Percentiles rank a stretch among this genome's conserved stretches.
phyloP scores from a whole-genome alignment of 768 basidiomycete species.

The Phaeotremella fagi region DNA sequence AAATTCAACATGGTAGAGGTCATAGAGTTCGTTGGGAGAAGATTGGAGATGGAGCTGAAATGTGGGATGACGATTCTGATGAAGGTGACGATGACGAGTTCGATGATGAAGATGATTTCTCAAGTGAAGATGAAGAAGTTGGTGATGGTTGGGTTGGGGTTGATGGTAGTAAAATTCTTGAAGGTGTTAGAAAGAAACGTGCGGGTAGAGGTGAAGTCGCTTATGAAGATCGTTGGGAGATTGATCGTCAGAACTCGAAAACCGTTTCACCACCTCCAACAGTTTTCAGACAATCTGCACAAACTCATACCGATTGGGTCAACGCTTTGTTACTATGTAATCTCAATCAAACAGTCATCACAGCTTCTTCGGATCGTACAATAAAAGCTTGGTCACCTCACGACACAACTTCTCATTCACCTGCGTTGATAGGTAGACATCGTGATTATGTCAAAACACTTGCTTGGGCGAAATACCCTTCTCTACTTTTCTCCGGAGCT shows the following conservation, averaged over 20 bases:
- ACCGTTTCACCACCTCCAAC: constrained; percentile 50
- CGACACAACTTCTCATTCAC: constrained; percentile 5
- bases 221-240: constrained; percentile 74
- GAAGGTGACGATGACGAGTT: constrained; percentile 54
- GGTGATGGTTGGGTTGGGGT: constrained; percentile 29
- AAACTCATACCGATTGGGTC: constrained; percentile 91
- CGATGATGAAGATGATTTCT: constrained; percentile 12
- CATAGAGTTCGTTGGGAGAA: constrained; percentile 48
- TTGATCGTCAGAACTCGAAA: constrained; percentile 60
- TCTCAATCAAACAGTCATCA: constrained; percentile 84
- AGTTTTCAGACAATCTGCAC: constrained; percentile 76
- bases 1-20: constrained; percentile 36
- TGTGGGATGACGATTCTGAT: constrained; percentile 65
- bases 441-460: constrained; percentile 46
- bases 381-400: constrained; percentile 83
- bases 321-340: constrained; percentile 92
- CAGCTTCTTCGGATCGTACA: constrained; percentile 92
- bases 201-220: constrained; percentile 50
- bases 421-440: constrained; percentile 37
- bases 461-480: constrained; percentile 38
- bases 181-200: constrained; percentile 36
- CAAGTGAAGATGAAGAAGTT: constrained; percentile 25
- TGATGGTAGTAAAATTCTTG: constrained; percentile 65
- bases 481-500: constrained; percentile 58
- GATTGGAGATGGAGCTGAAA: constrained; percentile 82